Evolutionary conservation across 176 grass and related monocot genomes (phyloP), one percentile per base, ranked within the genome.

Genomic region (Chrysopogon serrulatus): DNA sequence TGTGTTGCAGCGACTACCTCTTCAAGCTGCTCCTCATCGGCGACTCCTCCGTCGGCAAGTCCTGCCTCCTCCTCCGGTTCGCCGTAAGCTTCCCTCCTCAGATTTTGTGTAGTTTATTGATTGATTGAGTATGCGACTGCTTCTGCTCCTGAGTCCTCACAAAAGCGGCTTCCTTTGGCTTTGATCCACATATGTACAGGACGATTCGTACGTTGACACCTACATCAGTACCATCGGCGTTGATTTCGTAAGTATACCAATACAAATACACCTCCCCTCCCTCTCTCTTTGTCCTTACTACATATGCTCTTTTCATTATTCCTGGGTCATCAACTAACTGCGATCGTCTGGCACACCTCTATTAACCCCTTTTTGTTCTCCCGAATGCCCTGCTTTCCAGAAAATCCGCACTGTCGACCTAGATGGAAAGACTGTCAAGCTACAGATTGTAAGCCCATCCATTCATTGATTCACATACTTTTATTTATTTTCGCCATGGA

Each of bases 1-100:
- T 82, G 41, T 88, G n/a, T 44, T 82, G 41, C 87, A 98, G 95
- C 75, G 95, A 98, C 89, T 98, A 95, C 78, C 95, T 98, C 65
- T 98, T 98, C 92, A 98, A 98, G 95, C 88, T 98, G 40, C 95
- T 98, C 70, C 88, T 98, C 88, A 98, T 98, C 90, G 92, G 95
- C 9, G 95, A 98, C 81, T 98, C 92, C 53, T 98, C 95, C 78
- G 95, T 95, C 41, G 95, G 95, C 62, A 98, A 98, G 78, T 98
- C 92, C 73, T 98, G 92, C 85, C 90, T 95, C 76, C 92, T 98
- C 84, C 81, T 98, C 60, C 90, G 95, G 45, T 98, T 98, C 53
- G 90, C 95, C 7, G 95, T 98, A 40, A 37, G 23, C 33, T 10
- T 65, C 17, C 43, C 1, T 3, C 17, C 49, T 47, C 48, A 4